Conservation (phyloP, 768 basidiomycete genomes). For the Cyclocybe cylindracea region DNA sequence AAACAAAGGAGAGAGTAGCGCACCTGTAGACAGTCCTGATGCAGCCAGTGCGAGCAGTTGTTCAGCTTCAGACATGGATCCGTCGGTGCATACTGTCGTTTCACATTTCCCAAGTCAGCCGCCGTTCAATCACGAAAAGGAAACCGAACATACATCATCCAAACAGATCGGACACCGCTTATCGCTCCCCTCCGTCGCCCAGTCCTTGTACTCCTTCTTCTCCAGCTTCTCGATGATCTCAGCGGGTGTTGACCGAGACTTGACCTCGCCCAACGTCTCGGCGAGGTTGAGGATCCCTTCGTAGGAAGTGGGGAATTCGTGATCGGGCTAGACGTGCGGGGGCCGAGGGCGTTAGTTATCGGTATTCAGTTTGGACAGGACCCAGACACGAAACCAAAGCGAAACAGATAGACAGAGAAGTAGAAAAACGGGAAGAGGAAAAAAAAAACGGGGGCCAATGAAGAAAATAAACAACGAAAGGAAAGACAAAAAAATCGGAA, state of each 20-base stretch:
- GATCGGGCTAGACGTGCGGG: conserved; percentile 54
- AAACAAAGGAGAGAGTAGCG: conserved; percentile 12
- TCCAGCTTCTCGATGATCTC: conserved; percentile 62
- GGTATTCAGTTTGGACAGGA: no score
- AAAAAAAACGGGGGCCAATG: no score
- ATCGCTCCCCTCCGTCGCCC: conserved; percentile 66
- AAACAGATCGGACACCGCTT: conserved; percentile 82
- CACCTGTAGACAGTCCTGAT: conserved; percentile 75
- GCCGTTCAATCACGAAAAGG: no score
- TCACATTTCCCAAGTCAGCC: no score
- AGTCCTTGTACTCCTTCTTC: conserved; percentile 64
- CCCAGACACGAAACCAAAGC: no score
- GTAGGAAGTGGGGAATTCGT: conserved; percentile 76
- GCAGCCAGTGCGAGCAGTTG: conserved; percentile 81
- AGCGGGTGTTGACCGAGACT: conserved; percentile 62
- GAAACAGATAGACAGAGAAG: no score
- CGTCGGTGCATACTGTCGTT: conserved; percentile 63
- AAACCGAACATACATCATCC: conserved; percentile 68
- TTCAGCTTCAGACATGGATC: conserved; percentile 67
- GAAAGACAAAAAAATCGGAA: neutral
- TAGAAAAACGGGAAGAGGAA: no score
- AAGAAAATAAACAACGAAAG: neutral
- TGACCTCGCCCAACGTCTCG: conserved; percentile 65
- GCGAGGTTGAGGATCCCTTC: conserved; percentile 65
- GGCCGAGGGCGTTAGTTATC: neutral